phyloP scores from a whole-genome alignment of 2,329 filamentous ascomycete species.

The Chaetomium globosum region DNA sequence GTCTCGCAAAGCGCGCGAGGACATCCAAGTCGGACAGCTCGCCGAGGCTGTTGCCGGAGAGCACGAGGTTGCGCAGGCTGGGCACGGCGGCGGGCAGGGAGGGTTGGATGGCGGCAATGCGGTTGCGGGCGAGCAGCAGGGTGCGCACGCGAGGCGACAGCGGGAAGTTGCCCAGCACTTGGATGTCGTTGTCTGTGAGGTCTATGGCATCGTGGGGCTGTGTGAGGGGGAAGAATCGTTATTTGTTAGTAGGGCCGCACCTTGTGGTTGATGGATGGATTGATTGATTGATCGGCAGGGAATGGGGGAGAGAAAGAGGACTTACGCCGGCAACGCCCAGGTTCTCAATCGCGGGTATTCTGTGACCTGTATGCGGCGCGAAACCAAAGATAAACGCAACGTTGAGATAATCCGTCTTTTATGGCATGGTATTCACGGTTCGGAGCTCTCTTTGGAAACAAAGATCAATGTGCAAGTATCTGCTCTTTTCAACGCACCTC shows the following conservation, averaged over 20 bases:
- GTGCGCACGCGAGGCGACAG: slow-evolving; percentile 85
- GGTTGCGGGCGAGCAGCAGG: slow-evolving; percentile 86
- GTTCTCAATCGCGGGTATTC: slow-evolving; percentile 97
- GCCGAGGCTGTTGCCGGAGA: slow-evolving; percentile 78
- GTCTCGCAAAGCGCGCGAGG: slow-evolving; percentile 65
- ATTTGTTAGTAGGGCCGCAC: too few relatives aligned
- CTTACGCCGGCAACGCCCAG: slow-evolving; percentile 88
- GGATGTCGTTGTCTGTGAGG: slow-evolving; percentile 97
- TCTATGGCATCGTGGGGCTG: slow-evolving; percentile 96
- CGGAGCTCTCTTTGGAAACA: not conserved
- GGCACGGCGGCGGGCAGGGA: slow-evolving; percentile 75
- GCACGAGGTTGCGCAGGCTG: slow-evolving; percentile 76
- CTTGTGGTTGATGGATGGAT: too few relatives aligned
- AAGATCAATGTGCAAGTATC: slow-evolving; percentile 84
- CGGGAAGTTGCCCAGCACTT: slow-evolving; percentile 86
- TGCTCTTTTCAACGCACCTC: slow-evolving; percentile 98
- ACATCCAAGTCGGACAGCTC: slow-evolving; percentile 88
- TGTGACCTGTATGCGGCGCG: slow-evolving; percentile 74
- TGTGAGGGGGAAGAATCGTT: too few relatives aligned
- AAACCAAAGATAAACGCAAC: slow-evolving; percentile 24
- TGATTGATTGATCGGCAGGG: not conserved
- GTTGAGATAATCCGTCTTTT: slow-evolving; percentile 27
- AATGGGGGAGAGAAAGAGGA: slow-evolving; percentile 37
- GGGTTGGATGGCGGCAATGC: slow-evolving; percentile 78
- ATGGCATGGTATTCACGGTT: slow-evolving; percentile 21